phyloP scores from a whole-genome alignment of 148 eudicot genomes.

The Nyssa sinensis region DNA sequence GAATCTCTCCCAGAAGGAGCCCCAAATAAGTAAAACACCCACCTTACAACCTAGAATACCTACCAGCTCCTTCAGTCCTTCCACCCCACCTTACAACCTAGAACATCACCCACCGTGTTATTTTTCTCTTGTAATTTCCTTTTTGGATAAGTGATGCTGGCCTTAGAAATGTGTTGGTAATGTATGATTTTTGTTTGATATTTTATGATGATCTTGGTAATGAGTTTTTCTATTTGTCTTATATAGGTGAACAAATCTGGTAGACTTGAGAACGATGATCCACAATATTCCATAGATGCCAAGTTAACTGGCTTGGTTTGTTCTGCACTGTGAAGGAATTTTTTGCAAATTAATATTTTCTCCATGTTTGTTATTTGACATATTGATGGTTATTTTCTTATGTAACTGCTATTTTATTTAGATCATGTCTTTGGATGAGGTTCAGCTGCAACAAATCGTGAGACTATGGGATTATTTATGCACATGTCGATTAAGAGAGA shows the following conservation, averaged over 20 bases:
- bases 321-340: conserved; percentile 16
- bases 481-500: conserved; percentile 70
- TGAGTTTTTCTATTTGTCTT: conserved; percentile 11
- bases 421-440: conserved; percentile 68
- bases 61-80: too few relatives aligned
- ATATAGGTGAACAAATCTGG: conserved; percentile 77
- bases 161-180: not conserved
- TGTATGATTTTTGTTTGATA: not conserved
- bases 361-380: not conserved
- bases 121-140: too few relatives aligned
- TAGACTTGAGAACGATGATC: conserved; percentile 66
- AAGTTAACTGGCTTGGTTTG: conserved; percentile 65
- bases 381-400: conserved; percentile 4
- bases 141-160: too few relatives aligned
- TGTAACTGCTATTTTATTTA: conserved; percentile 24
- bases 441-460: conserved; percentile 67
- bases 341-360: not conserved
- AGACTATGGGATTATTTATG: conserved; percentile 61
- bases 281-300: conserved; percentile 66
- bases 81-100: too few relatives aligned
- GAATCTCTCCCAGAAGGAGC: too few relatives aligned
- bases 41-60: too few relatives aligned
- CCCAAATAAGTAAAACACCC: too few relatives aligned
- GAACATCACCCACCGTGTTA: too few relatives aligned
- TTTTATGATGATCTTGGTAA: not conserved